phyloP scores from a whole-genome alignment of 1,284 basidiomycete genomes.

The Cutaneotrichosporon daszewskae region DNA sequence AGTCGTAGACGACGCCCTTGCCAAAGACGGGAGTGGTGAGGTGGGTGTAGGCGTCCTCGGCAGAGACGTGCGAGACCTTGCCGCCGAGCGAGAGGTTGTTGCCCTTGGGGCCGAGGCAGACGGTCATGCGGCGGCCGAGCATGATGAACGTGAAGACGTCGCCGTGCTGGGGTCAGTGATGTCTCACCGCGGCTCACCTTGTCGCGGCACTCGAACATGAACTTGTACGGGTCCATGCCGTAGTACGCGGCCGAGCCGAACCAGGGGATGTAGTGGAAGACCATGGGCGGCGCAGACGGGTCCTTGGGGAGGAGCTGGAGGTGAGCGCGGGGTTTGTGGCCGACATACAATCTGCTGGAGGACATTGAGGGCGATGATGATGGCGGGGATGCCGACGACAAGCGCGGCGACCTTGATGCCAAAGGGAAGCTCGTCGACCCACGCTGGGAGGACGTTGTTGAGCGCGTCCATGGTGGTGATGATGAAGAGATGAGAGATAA shows the following conservation, averaged over 20 bases:
- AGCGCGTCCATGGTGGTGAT: constrained; percentile 24
- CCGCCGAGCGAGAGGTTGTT: constrained; percentile 94
- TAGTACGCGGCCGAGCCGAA: constrained; percentile 71
- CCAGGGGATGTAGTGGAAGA: constrained; percentile 72
- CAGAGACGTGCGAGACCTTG: constrained; percentile 83
- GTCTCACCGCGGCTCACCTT: constrained; percentile 64
- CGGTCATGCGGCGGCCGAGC: constrained; percentile 82
- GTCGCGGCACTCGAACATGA: constrained; percentile 67
- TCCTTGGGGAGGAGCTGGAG: constrained; percentile 55
- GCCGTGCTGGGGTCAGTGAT: constrained; percentile 52
- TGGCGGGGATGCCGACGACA: constrained; percentile 43
- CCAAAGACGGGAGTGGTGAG: constrained; percentile 91
- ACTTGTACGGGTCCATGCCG: constrained; percentile 72
- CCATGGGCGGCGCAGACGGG: constrained; percentile 61
- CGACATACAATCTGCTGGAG: constrained; percentile 57
- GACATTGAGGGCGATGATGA: constrained; percentile 57
- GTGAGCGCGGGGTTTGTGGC: not conserved
- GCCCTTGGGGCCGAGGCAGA: constrained; percentile 84
- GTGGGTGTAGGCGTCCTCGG: constrained; percentile 95
- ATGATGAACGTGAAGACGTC: constrained; percentile 91
- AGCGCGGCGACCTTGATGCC: constrained; percentile 10
- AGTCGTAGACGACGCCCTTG: constrained; percentile 95
- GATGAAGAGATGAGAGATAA: not conserved
- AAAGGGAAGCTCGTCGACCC: constrained; percentile 12
- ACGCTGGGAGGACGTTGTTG: constrained; percentile 54